Conservation (phyloP, 2,329 filamentous ascomycete genomes). For the Boeremia exigua region DNA sequence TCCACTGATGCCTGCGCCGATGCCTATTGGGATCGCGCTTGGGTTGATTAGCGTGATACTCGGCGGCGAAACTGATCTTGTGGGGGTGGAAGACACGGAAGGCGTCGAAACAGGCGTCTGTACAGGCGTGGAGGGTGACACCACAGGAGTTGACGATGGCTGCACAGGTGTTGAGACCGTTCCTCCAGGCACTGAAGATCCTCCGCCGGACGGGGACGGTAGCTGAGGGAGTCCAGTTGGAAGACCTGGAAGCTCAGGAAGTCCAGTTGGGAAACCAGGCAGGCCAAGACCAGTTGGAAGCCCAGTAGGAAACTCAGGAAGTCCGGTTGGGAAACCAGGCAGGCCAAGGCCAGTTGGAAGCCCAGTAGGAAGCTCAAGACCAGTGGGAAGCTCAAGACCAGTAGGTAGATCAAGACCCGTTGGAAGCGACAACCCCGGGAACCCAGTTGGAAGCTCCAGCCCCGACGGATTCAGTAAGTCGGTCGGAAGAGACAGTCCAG, state of each 20-base stretch:
- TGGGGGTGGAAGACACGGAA: neutral
- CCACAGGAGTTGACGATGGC: neutral
- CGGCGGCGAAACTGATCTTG: neutral
- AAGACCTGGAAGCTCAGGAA: neutral
- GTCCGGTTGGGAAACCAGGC: neutral
- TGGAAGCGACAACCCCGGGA: neutral
- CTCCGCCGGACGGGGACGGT: neutral
- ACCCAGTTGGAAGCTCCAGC: too few relatives aligned
- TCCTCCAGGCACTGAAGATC: too few relatives aligned
- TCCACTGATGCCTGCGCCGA: neutral
- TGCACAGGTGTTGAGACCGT: too few relatives aligned
- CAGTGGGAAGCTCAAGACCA: too few relatives aligned
- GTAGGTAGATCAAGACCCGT: neutral
- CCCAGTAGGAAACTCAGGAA: neutral
- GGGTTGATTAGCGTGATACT: neutral
- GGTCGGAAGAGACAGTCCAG: neutral
- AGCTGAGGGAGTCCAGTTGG: neutral
- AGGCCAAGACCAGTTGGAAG: neutral
- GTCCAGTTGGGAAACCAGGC: neutral
- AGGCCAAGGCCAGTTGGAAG: neutral
- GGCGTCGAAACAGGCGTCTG: neutral
- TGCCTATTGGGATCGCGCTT: neutral
- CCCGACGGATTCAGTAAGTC: neutral
- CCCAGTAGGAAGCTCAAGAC: neutral
- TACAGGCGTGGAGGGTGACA: neutral